Conservation (phyloP, 768 basidiomycete species). For the Boletus rubroflammeus region DNA sequence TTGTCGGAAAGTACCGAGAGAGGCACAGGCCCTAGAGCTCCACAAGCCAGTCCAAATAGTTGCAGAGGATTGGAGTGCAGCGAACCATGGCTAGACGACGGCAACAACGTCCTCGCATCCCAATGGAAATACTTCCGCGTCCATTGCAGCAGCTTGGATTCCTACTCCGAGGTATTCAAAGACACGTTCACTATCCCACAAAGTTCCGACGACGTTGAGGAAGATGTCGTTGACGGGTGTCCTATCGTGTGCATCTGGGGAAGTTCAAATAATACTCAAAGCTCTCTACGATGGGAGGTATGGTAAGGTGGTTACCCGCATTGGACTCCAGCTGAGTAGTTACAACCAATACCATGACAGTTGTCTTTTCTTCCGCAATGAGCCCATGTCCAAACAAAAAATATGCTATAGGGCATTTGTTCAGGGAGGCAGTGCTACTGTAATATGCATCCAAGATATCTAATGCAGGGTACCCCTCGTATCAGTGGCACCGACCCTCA, state of each 20-base stretch:
- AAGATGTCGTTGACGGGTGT: constrained; percentile 21
- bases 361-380: neutral
- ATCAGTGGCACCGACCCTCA: constrained; percentile 8
- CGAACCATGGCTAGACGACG: constrained; percentile 22
- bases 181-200: no score
- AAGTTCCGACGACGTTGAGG: no score
- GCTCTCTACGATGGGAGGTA: constrained; percentile 22
- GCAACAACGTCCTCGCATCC: constrained; percentile 24
- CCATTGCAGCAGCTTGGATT: constrained; percentile 25
- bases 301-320: neutral
- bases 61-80: no score
- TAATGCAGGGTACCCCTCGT: no score
- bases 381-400: constrained; percentile 17
- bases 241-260: constrained; percentile 12
- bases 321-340: neutral
- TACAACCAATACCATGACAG: neutral
- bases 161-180: constrained; percentile 29
- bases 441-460: neutral
- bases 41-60: no score
- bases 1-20: constrained; percentile 30
- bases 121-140: constrained; percentile 27
- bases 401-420: constrained; percentile 5
- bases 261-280: constrained; percentile 15
- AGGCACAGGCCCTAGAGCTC: no score
- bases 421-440: constrained; percentile 3